Base-by-base conservation (phyloP, 106 monocot genomes). In the Allium fistulosum region DNA sequence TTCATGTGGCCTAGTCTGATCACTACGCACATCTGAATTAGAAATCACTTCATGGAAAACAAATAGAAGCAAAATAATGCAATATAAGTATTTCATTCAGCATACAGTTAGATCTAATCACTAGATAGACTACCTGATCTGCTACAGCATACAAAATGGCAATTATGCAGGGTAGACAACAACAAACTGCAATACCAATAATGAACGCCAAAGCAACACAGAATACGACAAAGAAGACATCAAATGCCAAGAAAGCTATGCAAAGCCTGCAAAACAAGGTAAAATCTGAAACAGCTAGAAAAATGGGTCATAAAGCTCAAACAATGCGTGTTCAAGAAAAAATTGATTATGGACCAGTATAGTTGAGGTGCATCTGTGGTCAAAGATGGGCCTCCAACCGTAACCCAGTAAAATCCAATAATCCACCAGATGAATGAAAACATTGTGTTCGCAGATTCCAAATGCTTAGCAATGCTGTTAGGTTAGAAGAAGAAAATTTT, bases 381-480 rank as follows among this genome's bases (percentile, higher is more conserved):
- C 63, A 88, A 75, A 51, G 56, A 65, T 77, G 79, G 73, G 51
- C 88, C 88, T 59, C 88, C 88, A 72, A 71, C 79, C 64, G 84
- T 82, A 15, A 88, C 71, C 84, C 84, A 84, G 18, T 88, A 88
- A 69, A 88, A 88, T 51, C 84, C 88, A 64, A 84, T 71, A 63
- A 88, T 84, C 88, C 88, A 88, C 89, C 89, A 89, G 46, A 85
- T 76, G 69, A 85, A 89, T 8, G 89, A 89, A 65, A 85, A 85
- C 75, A 89, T 82, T 59, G 85, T 85, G 72, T 85, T 89, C n/a
- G 72, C 82, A 51, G 80, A 85, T 69, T 89, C 89, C 58, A 89
- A 66, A 78, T 85, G 80, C 45, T 80, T 89, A 15, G 75, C 79
- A 49, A 82, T 28, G 74, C 89, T 85, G 51, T 27, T 18, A 66